Percentiles rank a stretch among this genome's conserved stretches.
Conservation (phyloP, 176 grass and related monocot genomes). For the Guadua angustifolia region DNA sequence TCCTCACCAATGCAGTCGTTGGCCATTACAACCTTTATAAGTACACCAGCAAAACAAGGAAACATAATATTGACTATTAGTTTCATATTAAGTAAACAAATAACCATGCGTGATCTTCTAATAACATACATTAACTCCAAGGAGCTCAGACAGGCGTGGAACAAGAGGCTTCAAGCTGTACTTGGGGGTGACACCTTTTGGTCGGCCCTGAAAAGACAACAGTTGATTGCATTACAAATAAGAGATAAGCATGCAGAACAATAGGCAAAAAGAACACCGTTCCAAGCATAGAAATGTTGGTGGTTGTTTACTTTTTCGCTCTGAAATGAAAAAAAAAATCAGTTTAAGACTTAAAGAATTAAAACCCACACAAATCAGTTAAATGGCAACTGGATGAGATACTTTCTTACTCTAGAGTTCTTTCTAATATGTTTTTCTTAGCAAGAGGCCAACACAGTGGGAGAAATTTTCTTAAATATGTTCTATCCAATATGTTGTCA, state of each 20-base stretch:
- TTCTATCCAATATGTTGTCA: not conserved
- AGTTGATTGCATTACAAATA: conserved; percentile 19
- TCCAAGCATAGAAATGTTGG: not conserved
- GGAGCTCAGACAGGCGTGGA: conserved; percentile 62
- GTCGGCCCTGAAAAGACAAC: conserved; percentile 57
- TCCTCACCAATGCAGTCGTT: conserved; percentile 71
- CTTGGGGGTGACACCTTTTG: conserved; percentile 68
- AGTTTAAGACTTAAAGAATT: not conserved
- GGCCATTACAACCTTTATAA: conserved; percentile 65
- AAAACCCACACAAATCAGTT: not conserved
- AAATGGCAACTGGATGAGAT: not conserved
- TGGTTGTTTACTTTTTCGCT: not conserved
- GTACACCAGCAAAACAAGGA: conserved; percentile 8
- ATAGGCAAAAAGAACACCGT: not conserved
- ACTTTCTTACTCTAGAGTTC: not conserved
- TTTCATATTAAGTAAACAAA: not conserved
- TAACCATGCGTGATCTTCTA: not conserved
- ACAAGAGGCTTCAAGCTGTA: conserved; percentile 80
- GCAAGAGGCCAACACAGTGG: too few species aligned
- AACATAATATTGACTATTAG: not conserved
- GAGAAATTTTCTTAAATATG: too few species aligned
- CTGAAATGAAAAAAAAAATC: not conserved
- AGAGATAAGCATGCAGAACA: not conserved
- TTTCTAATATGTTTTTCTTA: too few species aligned
- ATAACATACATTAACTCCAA: conserved; percentile 56